Conservation (phyloP, 1,139 yeast species). For the Hansenula lynferdii region DNA sequence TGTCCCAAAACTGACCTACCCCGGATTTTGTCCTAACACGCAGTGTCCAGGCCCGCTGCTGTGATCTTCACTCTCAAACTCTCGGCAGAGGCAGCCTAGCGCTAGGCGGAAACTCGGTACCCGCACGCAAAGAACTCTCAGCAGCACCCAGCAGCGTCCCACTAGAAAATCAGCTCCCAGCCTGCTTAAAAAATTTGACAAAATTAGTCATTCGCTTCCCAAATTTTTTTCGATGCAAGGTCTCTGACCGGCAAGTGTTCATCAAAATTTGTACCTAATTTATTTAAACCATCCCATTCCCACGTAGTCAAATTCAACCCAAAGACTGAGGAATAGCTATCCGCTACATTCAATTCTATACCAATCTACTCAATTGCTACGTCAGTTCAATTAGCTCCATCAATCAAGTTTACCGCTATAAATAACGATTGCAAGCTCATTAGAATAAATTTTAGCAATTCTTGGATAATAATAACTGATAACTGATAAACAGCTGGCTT, state of each 20-base stretch:
- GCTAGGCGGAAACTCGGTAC: too few relatives aligned
- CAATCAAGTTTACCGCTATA: neutral
- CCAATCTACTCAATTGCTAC: neutral
- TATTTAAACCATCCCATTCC: neutral
- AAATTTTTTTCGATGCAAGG: neutral
- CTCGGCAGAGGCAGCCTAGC: too few relatives aligned
- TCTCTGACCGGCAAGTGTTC: neutral
- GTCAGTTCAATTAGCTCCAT: neutral
- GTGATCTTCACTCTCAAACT: too few relatives aligned
- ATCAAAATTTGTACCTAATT: neutral
- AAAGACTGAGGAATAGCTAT: neutral
- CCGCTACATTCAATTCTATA: neutral
- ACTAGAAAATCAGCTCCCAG: neutral
- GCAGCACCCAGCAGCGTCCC: neutral
- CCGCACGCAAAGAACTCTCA: neutral
- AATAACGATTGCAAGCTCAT: neutral
- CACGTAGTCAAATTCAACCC: too few relatives aligned
- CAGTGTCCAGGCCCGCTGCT: too few relatives aligned
- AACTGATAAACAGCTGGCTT: constrained; percentile 1
- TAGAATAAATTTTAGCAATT: neutral
- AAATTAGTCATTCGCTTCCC: constrained; percentile 1
- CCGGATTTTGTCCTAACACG: too few relatives aligned
- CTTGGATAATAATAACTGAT: neutral
- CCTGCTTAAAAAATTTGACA: too few relatives aligned
- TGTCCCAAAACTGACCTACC: too few relatives aligned